These are phyloP conservation scores for Trifolium subterraneum DNA, from an alignment of 306 rosid species.

Conservation along the genomic window DNA sequence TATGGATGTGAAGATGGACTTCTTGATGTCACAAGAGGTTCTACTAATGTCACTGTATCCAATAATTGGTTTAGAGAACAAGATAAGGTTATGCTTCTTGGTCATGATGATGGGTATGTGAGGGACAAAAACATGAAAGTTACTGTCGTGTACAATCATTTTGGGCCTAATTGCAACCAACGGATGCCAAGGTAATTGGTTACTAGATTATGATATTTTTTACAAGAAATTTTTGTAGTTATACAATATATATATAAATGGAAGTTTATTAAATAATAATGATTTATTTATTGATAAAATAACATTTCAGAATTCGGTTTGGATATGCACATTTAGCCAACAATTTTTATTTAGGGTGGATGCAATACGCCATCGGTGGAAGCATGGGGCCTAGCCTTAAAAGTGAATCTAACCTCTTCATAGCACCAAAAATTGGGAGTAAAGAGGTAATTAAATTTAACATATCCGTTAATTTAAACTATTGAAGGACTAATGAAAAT, in stretches of 20 bases:
- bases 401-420: constrained; percentile 54
- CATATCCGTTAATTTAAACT: not conserved
- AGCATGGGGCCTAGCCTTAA: constrained; percentile 51
- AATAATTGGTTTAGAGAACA: constrained; percentile 47
- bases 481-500: not conserved
- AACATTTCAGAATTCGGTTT: constrained; percentile 35
- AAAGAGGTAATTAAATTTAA: constrained; percentile 42
- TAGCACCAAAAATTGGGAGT: constrained; percentile 46
- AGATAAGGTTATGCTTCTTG: constrained; percentile 52
- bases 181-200: constrained; percentile 42
- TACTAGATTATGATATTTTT: not conserved
- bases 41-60: constrained; percentile 46
- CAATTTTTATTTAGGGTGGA: constrained; percentile 48
- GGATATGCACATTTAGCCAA: constrained; percentile 32
- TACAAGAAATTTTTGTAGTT: not conserved
- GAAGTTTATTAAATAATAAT: not conserved
- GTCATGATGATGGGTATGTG: constrained; percentile 44
- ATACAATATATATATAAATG: not conserved
- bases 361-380: constrained; percentile 55
- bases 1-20: constrained; percentile 44
- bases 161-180: constrained; percentile 37
- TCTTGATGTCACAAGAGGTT: constrained; percentile 47
- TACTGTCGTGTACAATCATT: constrained; percentile 36
- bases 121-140: constrained; percentile 46
- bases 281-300: not conserved